Base-by-base conservation (phyloP, 2,329 filamentous ascomycete species). In the Cladosporium sp. region DNA sequence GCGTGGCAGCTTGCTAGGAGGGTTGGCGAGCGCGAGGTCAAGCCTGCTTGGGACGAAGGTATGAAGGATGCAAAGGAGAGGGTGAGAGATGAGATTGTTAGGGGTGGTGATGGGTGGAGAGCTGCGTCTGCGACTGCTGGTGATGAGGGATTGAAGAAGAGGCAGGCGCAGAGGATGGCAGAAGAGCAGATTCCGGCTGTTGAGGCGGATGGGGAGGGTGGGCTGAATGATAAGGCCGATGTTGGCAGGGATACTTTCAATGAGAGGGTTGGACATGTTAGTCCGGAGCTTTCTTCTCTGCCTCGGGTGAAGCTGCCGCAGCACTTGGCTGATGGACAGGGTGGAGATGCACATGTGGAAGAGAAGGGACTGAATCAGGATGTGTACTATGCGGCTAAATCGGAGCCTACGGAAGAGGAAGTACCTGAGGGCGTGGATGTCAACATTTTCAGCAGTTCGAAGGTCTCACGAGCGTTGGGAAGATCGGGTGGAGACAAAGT, bases 391-490 rank as follows among this genome's bases (percentile, higher is more conserved):
- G 63, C 66, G 9, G 49, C 61, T 25, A 59, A 56, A 34, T 37
- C 32, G 55, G 56, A 12, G 45, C 48, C 15, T 37, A 59, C 8
- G 40, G 45, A 68, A 17, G 74, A 79, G 17, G 75, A 80, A n/a
- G 59, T 80, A 15, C 77, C 83, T 3, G 80, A 84, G 54, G 83
- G 80, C 47, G 75, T 86, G 65, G 79, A 87, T 65, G 78, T 80
- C 4, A 80, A 84, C 62, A 70, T 88, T 0, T 88, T 88, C 66
- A 81, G 82, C 57, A 87, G 81, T 56, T 80, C 79, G 3, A 78
- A 77, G 56, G 80, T 86, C 19, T 80, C 83, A 25, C 78, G 74
- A 59, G 75, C 83, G 69, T 72, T 87, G 13, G 78, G 80, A 28
- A 54, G 60, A 17, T 55, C 53, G 5, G 59, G 51, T 12, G 40